Percentiles rank a stretch among this genome's conserved stretches.
Evolutionary conservation across 306 rosid genomes (phyloP).

Genomic region (Trifolium subterraneum): DNA sequence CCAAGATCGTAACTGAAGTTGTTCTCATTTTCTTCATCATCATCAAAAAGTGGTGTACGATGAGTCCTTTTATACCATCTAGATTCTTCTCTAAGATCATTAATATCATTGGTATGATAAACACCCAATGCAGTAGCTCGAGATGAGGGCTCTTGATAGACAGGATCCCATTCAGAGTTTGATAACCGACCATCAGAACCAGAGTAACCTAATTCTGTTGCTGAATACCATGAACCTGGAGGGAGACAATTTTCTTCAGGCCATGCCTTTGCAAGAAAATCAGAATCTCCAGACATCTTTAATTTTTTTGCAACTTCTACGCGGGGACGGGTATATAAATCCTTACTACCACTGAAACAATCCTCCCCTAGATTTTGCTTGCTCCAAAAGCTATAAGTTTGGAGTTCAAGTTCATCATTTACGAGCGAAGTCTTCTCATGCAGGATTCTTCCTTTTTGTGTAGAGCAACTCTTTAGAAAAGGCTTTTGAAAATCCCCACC

Average conservation of each 20-base stretch:
- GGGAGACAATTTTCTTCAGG: slow-evolving; percentile 44
- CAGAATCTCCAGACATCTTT: slow-evolving; percentile 47
- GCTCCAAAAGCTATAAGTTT: slow-evolving; percentile 50
- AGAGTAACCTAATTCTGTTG: slow-evolving; percentile 36
- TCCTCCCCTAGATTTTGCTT: slow-evolving; percentile 45
- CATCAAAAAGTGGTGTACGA: slow-evolving; percentile 33
- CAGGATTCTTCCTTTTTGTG: slow-evolving; percentile 44
- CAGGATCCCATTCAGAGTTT: slow-evolving; percentile 47
- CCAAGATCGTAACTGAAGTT: slow-evolving; percentile 40
- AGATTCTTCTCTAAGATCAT: slow-evolving; percentile 46
- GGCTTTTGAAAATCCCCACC: slow-evolving; percentile 55
- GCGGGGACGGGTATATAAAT: slow-evolving; percentile 37
- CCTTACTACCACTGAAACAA: slow-evolving; percentile 40
- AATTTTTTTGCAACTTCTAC: slow-evolving; percentile 46
- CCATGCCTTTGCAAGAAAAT: slow-evolving; percentile 43
- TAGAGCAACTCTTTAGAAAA: slow-evolving; percentile 66
- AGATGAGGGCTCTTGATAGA: slow-evolving; percentile 43
- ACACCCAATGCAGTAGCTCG: slow-evolving; percentile 46
- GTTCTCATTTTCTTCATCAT: slow-evolving; percentile 49
- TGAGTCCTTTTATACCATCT: slow-evolving; percentile 46
- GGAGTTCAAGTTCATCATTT: slow-evolving; percentile 49
- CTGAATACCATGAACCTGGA: slow-evolving; percentile 44
- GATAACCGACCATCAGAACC: slow-evolving; percentile 47
- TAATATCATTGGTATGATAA: slow-evolving; percentile 44
- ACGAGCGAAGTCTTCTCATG: slow-evolving; percentile 51